phyloP scores from a whole-genome alignment of 129 eudicot genomes.

The Helianthus tuberosus region DNA sequence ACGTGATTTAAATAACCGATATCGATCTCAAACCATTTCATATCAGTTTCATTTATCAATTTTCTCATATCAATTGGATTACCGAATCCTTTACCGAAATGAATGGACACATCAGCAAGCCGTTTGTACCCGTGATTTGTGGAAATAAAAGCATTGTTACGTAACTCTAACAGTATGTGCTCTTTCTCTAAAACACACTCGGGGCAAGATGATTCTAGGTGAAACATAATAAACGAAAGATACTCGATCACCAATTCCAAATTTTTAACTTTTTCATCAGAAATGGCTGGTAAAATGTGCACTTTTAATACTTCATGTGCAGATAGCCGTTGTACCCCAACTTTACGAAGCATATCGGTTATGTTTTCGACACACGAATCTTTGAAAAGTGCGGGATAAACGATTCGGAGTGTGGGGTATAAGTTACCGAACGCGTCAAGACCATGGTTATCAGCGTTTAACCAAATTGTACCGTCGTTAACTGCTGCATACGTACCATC shows the following conservation, averaged over 20 bases:
- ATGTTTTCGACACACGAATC: slow-evolving; percentile 38
- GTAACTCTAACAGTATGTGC: slow-evolving; percentile 48
- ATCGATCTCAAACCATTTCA: slow-evolving; percentile 67
- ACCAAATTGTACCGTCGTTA: slow-evolving; percentile 68
- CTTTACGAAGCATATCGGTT: slow-evolving; percentile 53
- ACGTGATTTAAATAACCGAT: slow-evolving; percentile 50
- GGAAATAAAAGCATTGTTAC: slow-evolving; percentile 52
- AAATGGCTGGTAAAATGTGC: slow-evolving; percentile 63
- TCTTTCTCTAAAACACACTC: slow-evolving; percentile 58
- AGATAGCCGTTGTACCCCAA: slow-evolving; percentile 68
- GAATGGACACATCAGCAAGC: slow-evolving; percentile 54
- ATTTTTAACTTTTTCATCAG: slow-evolving; percentile 39
- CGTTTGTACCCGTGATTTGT: slow-evolving; percentile 68
- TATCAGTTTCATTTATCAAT: slow-evolving; percentile 46
- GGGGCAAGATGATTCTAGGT: slow-evolving; percentile 57
- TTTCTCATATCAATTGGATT: slow-evolving; percentile 49
- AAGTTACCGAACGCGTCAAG: slow-evolving; percentile 52
- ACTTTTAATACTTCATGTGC: slow-evolving; percentile 68
- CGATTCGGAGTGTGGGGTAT: slow-evolving; percentile 56
- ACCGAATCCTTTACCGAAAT: slow-evolving; percentile 60
- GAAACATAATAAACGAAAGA: slow-evolving; percentile 64
- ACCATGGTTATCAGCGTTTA: slow-evolving; percentile 52
- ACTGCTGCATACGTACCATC: slow-evolving; percentile 61
- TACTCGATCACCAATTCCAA: slow-evolving; percentile 54
- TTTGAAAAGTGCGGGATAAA: slow-evolving; percentile 50